Evolutionary conservation across 306 rosid genomes (phyloP).

Genomic region (Macrotyloma uniflorum): DNA sequence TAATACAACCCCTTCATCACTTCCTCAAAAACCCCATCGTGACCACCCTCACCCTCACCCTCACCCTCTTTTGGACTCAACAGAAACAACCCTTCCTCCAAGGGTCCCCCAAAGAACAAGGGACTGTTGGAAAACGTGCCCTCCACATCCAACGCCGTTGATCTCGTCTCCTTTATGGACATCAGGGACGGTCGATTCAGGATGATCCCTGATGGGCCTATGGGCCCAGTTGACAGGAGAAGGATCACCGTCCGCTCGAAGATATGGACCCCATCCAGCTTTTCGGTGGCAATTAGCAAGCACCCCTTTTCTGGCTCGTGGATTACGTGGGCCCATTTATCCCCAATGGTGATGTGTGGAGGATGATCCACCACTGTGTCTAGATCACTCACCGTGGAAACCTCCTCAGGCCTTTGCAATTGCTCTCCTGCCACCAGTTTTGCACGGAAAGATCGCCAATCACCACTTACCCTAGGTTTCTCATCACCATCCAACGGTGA

Average conservation of each 20-base stretch:
- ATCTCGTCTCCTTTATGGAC: slow-evolving; percentile 86
- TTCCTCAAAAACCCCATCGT: slow-evolving; percentile 63
- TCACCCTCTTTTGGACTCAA: slow-evolving; percentile 58
- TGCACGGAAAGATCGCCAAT: slow-evolving; percentile 94
- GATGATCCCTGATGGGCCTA: slow-evolving; percentile 83
- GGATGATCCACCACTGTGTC: slow-evolving; percentile 49
- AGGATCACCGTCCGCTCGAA: slow-evolving; percentile 80
- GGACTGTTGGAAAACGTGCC: slow-evolving; percentile 74
- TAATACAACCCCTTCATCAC: slow-evolving; percentile 85
- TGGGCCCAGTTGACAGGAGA: slow-evolving; percentile 62
- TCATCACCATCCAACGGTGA: slow-evolving; percentile 53
- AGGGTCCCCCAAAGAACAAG: slow-evolving; percentile 88
- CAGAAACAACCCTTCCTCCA: slow-evolving; percentile 75
- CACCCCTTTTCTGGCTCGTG: slow-evolving; percentile 92
- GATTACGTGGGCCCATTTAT: slow-evolving; percentile 87
- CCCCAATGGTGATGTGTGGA: slow-evolving; percentile 56
- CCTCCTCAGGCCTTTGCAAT: slow-evolving; percentile 31
- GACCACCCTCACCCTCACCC: slow-evolving; percentile 26
- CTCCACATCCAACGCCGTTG: slow-evolving; percentile 61
- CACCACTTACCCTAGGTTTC: slow-evolving; percentile 39
- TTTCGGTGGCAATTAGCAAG: slow-evolving; percentile 74
- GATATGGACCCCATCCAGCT: slow-evolving; percentile 88
- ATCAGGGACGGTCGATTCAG: slow-evolving; percentile 80
- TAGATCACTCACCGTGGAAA: slow-evolving; percentile 47
- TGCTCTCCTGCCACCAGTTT: slow-evolving; percentile 69